Base-by-base conservation (phyloP, 495 filamentous ascomycete species). In the Aspergillus heteromorphus region DNA sequence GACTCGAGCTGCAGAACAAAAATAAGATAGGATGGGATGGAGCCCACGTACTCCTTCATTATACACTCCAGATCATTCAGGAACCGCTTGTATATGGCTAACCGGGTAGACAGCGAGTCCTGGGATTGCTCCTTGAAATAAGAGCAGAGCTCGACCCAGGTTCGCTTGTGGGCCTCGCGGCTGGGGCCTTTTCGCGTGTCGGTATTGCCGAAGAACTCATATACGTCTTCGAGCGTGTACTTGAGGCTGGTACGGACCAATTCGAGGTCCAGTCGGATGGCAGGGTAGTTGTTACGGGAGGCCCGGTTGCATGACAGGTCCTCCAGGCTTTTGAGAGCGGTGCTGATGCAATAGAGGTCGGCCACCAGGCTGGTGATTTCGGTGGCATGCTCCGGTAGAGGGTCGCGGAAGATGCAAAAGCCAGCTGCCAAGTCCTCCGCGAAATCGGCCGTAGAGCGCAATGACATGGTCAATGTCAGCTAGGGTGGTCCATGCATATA, bases 321-420 rank as follows among this genome's bases (percentile, higher is more conserved):
- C 4, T 78, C 70, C 31, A 86, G 56, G n/a, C 59, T 63, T 5
- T 71, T 74, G 11, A 86, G 65, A 9, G 69, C 70, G 10, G 74
- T 65, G 53, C 77, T 78, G 59, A 83, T 77, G 48, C 70, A 70
- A 65, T 79, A 83, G 19, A 84, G 75, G 52, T 80, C 72, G 30
- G 75, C 70, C 30, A 86, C 80, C 11, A 79, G 64, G 10, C 65
- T 65, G 17, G 80, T 81, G 48, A 86, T 79, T 45, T 82, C 79
- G 7, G 77, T 72, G n/a, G 73, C 58, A 58, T 74, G 64, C 48
- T 81, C 71, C 27, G 80, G 78, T 40, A 85, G 69, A 55, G 73
- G 72, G 30, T 71, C 67, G 31, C 75, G 67, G 61, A 85, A 85
- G 14, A 65, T 55, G 42, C 67, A 65, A 48, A 86, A 73, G 52